These are phyloP conservation scores for Mortierella antarctica DNA, from an alignment of 192 early-diverging fungal species.

Conservation along the genomic window DNA sequence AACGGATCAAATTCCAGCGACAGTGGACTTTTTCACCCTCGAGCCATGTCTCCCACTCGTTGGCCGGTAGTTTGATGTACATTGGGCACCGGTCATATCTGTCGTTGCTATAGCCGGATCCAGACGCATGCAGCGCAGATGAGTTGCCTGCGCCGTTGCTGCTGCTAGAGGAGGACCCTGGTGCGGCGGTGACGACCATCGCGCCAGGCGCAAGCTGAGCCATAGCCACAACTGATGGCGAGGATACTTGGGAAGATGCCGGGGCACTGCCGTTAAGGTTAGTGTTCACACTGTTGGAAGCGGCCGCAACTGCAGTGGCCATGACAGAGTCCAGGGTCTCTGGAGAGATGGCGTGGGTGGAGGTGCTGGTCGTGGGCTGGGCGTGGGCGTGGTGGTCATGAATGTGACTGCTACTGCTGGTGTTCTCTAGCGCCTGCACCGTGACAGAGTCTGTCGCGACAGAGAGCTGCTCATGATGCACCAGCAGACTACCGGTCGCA, in stretches of 20 bases:
- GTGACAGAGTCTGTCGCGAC: neutral
- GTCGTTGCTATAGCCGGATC: neutral
- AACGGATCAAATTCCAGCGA: constrained; percentile 43
- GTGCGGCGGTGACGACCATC: neutral
- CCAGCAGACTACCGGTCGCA: neutral
- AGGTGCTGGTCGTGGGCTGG: neutral
- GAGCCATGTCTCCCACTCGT: constrained; percentile 48
- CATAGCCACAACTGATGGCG: constrained; percentile 1
- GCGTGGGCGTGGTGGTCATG: neutral
- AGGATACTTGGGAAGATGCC: neutral
- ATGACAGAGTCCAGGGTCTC: constrained; percentile 23
- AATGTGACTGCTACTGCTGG: neutral
- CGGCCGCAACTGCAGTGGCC: constrained; percentile 17
- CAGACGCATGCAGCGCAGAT: neutral
- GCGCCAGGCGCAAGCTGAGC: neutral
- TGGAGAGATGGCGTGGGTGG: neutral
- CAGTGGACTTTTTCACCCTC: constrained; percentile 23
- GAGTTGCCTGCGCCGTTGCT: neutral
- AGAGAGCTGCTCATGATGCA: constrained; percentile 1
- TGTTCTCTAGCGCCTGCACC: neutral
- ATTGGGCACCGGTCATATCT: constrained; percentile 30
- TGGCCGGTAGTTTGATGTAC: constrained; percentile 13
- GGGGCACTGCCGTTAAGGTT: neutral
- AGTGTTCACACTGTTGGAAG: constrained; percentile 5
- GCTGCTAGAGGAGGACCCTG: neutral